Base-by-base conservation (phyloP, 2,329 filamentous ascomycete genomes). In the Xylariales sp. region DNA sequence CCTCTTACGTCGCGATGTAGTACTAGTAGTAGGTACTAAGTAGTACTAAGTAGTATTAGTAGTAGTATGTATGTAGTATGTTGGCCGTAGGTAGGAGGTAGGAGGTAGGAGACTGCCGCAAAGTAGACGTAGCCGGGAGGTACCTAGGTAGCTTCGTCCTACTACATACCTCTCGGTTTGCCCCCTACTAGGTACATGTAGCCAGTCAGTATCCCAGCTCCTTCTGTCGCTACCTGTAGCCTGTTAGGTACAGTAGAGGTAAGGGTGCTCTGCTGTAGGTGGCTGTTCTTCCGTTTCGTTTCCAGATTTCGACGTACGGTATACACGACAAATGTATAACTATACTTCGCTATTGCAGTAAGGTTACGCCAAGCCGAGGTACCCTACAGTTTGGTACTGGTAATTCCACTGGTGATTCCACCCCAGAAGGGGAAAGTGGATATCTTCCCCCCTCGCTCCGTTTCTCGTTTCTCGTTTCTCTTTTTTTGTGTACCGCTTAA, bases 301-400 rank as follows among this genome's bases (percentile, higher is more conserved):
- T 23, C 23, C 23, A 23, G 23, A 23, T 9, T 52, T 32, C 34
- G 14, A 52, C 6, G 49, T 54, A 55, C 54, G 12, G 52, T 55
- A 55, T 56, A 9, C 41, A 10, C 23, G 36, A 39, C 12, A 43
- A 12, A 23, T 55, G 12, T 52, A 16, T 39, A n/a, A 18, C 12
- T 49, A 12, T 49, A 49, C 46, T 28, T 12, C 10, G 30, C 12
- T 30, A 5, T 12, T 10, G 14, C 30, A 48, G 39, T 3, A 23
- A 48, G 18, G 10, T 34, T 10, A 2, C 32, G 56, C 56, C 43
- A 61, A 53, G 62, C 4, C 30, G 5, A 23, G 10, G 41, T 39
- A 56, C 23, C 48, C 16, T 52, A 53, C 58, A 57, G 58, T 57
- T 66, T 53, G 49, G 49, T 59, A 67, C 61, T 43, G 64, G 53